These are phyloP conservation scores for Cladophialophora exuberans DNA, from an alignment of 2,329 filamentous ascomycete species.

Conservation along the genomic window DNA sequence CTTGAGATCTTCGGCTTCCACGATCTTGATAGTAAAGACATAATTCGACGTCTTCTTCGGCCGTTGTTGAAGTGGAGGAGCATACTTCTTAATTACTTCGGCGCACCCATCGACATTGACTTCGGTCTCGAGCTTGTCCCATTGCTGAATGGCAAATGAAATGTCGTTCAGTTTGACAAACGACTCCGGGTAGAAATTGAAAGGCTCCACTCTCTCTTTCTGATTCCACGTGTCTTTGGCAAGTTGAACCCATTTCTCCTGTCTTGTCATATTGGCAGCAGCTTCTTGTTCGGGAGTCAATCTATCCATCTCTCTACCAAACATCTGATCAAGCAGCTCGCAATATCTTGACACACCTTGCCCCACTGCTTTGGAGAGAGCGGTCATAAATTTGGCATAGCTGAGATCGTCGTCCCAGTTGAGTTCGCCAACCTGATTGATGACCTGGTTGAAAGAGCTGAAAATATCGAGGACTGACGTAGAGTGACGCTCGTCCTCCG, in stretches of 20 bases:
- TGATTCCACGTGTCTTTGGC: slow-evolving; percentile 91
- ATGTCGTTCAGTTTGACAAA: slow-evolving; percentile 98
- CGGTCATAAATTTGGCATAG: slow-evolving; percentile 96
- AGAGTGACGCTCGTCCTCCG: slow-evolving; percentile 86
- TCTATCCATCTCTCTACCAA: slow-evolving; percentile 90
- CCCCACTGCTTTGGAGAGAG: slow-evolving; percentile 81
- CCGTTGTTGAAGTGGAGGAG: slow-evolving; percentile 70
- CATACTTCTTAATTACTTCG: slow-evolving; percentile 73
- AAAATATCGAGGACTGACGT: slow-evolving; percentile 93
- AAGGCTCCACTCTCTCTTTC: slow-evolving; percentile 92
- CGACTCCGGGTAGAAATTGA: slow-evolving; percentile 83
- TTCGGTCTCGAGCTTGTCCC: slow-evolving; percentile 85
- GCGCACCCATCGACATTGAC: slow-evolving; percentile 93
- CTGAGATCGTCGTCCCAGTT: slow-evolving; percentile 94
- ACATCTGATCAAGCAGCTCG: slow-evolving; percentile 83
- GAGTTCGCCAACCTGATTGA: slow-evolving; percentile 82
- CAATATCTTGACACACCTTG: slow-evolving; percentile 85
- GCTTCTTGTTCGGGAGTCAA: slow-evolving; percentile 85
- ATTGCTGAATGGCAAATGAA: slow-evolving; percentile 87
- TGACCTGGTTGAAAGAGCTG: slow-evolving; percentile 87
- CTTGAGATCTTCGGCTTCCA: slow-evolving; percentile 96
- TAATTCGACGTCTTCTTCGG: slow-evolving; percentile 79
- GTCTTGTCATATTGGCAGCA: slow-evolving; percentile 74
- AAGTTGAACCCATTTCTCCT: slow-evolving; percentile 90
- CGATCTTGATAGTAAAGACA: slow-evolving; percentile 98